Evolutionary conservation across 768 basidiomycete species (phyloP).

Genomic region (Boletus bicolor): DNA sequence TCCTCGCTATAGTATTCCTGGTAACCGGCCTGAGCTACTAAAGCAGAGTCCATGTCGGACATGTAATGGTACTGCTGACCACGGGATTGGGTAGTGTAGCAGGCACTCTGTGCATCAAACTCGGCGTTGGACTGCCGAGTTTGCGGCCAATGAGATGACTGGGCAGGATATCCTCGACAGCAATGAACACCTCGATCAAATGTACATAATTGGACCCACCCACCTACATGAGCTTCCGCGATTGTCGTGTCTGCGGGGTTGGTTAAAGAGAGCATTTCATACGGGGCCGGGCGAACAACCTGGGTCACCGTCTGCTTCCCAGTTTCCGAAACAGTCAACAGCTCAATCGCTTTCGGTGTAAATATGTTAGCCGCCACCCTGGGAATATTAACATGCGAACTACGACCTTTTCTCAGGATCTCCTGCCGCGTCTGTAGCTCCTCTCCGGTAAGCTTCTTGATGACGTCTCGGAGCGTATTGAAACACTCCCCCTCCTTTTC

Average conservation of each 20-base stretch:
- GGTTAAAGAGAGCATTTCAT: not conserved
- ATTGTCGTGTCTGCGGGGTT: not conserved
- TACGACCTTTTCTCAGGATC: constrained; percentile 21
- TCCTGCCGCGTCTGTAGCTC: constrained; percentile 20
- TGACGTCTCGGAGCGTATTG: constrained; percentile 8
- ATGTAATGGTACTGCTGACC: not conserved
- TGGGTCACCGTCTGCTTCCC: not conserved
- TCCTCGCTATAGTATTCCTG: not conserved
- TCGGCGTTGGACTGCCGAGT: not conserved
- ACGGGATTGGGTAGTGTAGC: not conserved
- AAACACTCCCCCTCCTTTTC: constrained; percentile 21
- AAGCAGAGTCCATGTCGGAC: not conserved
- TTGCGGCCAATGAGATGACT: not conserved
- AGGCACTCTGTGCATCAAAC: not conserved
- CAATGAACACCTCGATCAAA: not conserved
- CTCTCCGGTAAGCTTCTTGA: constrained; percentile 19
- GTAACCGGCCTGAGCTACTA: not conserved
- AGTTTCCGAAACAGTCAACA: not conserved
- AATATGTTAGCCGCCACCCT: not conserved
- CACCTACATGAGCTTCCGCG: not conserved
- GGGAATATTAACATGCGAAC: not conserved
- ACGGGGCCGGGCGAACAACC: not conserved
- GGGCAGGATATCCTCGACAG: constrained; percentile 1
- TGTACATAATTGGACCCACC: not conserved
- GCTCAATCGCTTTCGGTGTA: constrained; percentile 1